Conservation (phyloP, 768 basidiomycete genomes). For the Psilocybe azurescens region DNA sequence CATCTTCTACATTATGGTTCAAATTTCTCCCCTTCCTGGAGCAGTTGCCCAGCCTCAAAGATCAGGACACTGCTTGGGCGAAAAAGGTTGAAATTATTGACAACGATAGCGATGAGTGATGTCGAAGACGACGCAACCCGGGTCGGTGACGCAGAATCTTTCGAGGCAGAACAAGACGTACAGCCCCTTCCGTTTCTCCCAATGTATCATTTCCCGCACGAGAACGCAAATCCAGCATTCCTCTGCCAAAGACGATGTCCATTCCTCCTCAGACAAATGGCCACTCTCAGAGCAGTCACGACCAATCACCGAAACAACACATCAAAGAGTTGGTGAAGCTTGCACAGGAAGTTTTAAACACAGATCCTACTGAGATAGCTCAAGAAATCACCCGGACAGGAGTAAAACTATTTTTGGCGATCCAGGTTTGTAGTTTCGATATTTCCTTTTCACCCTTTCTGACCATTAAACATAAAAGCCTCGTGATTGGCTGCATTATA, state of each 20-base stretch:
- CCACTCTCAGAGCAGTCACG: constrained; percentile 33
- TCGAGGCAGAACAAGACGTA: constrained; percentile 4
- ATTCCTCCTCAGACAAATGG: constrained; percentile 35
- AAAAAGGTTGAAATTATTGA: constrained; percentile 61
- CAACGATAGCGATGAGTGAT: constrained; percentile 71
- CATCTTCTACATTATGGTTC: constrained; percentile 87
- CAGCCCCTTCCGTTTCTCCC: constrained; percentile 12
- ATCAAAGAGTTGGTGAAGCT: constrained; percentile 67
- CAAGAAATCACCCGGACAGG: constrained; percentile 85
- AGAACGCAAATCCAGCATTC: constrained; percentile 75
- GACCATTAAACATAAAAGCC: constrained; percentile 52
- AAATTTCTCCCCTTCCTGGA: constrained; percentile 82
- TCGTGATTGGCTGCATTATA: constrained; percentile 86
- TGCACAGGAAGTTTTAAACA: constrained; percentile 58
- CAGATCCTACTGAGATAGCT: constrained; percentile 74
- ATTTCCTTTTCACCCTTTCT: background rate
- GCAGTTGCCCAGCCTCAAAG: constrained; percentile 62
- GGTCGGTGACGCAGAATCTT: constrained; percentile 27
- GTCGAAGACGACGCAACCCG: constrained; percentile 55
- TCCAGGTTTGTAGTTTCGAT: constrained; percentile 59
- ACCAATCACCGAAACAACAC: constrained; percentile 57
- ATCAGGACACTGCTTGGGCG: constrained; percentile 79
- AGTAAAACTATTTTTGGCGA: constrained; percentile 70
- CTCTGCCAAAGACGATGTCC: constrained; percentile 53
- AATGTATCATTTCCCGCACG: constrained; percentile 35